Evolutionary conservation across 2,329 filamentous ascomycete species (phyloP).

Genomic region (Zalaria obscura): DNA sequence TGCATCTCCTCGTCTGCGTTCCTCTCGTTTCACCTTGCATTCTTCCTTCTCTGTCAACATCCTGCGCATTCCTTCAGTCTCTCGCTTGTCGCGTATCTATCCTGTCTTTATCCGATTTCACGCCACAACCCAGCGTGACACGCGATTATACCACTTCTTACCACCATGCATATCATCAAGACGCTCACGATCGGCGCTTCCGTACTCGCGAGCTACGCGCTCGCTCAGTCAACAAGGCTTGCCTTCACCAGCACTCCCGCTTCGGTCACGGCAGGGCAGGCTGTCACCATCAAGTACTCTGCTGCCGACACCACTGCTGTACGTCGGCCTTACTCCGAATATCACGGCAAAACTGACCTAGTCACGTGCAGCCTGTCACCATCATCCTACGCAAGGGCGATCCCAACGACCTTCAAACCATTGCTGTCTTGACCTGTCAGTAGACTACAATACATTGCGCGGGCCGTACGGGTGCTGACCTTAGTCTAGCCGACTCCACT

Average conservation of each 20-base stretch:
- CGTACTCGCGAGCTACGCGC: constrained; percentile 27
- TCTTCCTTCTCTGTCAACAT: no score
- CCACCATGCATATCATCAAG: constrained; percentile 24
- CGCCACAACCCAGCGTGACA: neutral
- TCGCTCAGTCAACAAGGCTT: constrained; percentile 31
- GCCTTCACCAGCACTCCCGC: constrained; percentile 39
- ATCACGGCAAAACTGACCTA: constrained; percentile 5
- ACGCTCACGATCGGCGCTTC: constrained; percentile 29
- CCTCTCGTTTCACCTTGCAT: no score
- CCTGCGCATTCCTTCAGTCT: no score
- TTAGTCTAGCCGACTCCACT: constrained; percentile 22
- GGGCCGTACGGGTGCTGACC: neutral
- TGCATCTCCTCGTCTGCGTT: no score
- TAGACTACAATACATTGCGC: constrained; percentile 2
- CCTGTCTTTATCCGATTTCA: neutral
- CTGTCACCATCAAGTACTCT: constrained; percentile 20
- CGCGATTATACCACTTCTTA: neutral
- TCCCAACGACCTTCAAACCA: constrained; percentile 33
- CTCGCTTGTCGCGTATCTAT: no score
- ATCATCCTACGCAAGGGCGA: constrained; percentile 42
- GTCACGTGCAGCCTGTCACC: constrained; percentile 30
- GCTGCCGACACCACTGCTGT: constrained; percentile 11
- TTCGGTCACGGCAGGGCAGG: constrained; percentile 33
- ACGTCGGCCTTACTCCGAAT: neutral
- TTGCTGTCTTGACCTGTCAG: constrained; percentile 35